Evolutionary conservation across 169 alveolate genomes (phyloP).

Genomic region (Plasmodium fragile): DNA sequence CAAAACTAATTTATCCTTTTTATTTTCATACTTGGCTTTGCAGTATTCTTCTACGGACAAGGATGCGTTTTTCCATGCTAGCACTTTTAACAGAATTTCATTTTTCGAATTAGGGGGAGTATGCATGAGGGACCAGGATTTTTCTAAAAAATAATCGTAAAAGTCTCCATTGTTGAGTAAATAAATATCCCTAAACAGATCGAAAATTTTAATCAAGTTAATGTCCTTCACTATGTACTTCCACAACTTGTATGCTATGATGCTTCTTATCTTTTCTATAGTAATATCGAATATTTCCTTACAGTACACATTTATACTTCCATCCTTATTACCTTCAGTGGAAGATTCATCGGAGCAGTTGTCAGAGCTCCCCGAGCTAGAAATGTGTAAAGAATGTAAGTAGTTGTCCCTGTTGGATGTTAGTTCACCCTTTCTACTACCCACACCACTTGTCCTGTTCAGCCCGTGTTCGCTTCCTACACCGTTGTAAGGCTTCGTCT

Average conservation of each 20-base stretch:
- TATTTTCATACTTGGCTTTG: conserved; percentile 62
- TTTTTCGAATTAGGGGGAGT: conserved; percentile 74
- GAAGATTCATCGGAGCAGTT: conserved; percentile 32
- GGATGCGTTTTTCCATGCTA: conserved; percentile 75
- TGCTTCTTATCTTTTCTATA: conserved; percentile 78
- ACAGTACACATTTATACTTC: conserved; percentile 30
- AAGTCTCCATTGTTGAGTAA: conserved; percentile 78
- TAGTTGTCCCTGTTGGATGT: neutral
- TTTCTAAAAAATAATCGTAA: conserved; percentile 78
- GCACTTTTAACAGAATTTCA: conserved; percentile 65
- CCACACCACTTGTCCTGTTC: neutral
- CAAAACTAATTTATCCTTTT: conserved; percentile 56
- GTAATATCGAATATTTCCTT: conserved; percentile 75
- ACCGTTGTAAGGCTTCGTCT: neutral
- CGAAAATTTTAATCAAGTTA: conserved; percentile 72
- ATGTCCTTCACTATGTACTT: conserved; percentile 73
- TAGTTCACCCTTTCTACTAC: neutral
- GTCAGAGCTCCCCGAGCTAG: conserved; percentile 19
- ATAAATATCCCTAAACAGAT: conserved; percentile 79
- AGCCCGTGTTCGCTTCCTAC: neutral
- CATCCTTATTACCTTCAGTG: conserved; percentile 35
- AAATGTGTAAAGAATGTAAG: neutral
- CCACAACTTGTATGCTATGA: conserved; percentile 82
- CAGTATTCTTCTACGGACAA: conserved; percentile 64
- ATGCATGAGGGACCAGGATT: conserved; percentile 80